These are phyloP conservation scores for Metschnikowia proteae DNA, from an alignment of 805 yeast genomes.

Conservation along the genomic window DNA sequence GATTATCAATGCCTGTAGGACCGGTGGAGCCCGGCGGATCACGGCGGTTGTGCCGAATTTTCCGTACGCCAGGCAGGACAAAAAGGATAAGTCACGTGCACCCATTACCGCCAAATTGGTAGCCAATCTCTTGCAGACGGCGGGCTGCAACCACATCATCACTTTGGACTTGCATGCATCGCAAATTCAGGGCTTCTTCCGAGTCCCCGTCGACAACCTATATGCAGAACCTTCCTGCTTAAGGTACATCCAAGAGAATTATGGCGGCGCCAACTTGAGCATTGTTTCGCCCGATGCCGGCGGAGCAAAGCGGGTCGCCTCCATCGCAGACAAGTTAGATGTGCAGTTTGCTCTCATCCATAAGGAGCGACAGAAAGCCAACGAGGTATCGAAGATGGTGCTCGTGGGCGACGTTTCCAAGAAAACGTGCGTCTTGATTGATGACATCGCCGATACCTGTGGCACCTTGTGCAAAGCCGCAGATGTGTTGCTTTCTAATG, in stretches of 20 bases:
- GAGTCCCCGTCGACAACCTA: constrained; percentile 90
- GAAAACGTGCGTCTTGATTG: constrained; percentile 81
- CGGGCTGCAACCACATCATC: constrained; percentile 93
- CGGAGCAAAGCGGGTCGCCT: constrained; percentile 96
- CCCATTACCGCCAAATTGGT: constrained; percentile 93
- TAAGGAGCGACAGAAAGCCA: constrained; percentile 92
- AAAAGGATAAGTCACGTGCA: constrained; percentile 93
- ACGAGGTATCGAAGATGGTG: constrained; percentile 93
- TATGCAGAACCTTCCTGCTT: constrained; percentile 93
- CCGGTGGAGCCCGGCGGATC: constrained; percentile 92
- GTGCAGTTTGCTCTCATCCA: constrained; percentile 93
- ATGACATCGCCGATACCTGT: constrained; percentile 98
- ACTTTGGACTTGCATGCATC: constrained; percentile 98
- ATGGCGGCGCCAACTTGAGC: constrained; percentile 51
- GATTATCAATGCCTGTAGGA: constrained; percentile 88
- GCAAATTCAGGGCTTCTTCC: constrained; percentile 95
- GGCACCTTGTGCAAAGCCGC: constrained; percentile 96
- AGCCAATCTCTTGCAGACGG: constrained; percentile 87
- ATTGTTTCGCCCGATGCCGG: constrained; percentile 98
- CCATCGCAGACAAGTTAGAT: constrained; percentile 87
- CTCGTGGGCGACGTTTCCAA: constrained; percentile 89
- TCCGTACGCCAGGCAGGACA: constrained; percentile 97
- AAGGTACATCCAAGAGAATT: constrained; percentile 68
- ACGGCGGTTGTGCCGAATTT: constrained; percentile 94
- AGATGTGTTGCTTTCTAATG: constrained; percentile 72